Percentiles rank a stretch among this genome's conserved stretches.
Evolutionary conservation across 2,329 filamentous ascomycete species (phyloP).

Genomic region (Pestalotiopsis sp.): DNA sequence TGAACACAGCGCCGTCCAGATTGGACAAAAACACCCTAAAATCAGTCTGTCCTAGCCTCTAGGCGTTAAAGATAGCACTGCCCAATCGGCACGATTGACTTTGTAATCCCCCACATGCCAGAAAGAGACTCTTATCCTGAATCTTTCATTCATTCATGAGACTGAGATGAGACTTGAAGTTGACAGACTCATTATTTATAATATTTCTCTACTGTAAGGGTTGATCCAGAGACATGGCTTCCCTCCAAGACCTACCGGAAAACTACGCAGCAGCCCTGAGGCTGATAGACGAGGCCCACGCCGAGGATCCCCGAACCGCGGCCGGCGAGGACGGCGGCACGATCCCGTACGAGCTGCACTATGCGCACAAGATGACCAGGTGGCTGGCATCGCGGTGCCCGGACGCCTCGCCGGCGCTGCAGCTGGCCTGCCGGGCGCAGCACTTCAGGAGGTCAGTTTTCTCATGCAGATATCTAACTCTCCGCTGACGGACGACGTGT

Average conservation of each 20-base stretch:
- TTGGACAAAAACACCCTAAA: neutral
- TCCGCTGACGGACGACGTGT: neutral
- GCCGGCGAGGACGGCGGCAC: slow-evolving; percentile 33
- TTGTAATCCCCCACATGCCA: slow-evolving; percentile 10
- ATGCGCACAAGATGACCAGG: slow-evolving; percentile 76
- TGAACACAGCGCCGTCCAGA: no score
- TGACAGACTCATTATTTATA: neutral
- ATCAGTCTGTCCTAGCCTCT: neutral
- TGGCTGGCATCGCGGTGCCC: slow-evolving; percentile 68
- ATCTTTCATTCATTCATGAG: neutral
- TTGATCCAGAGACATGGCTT: neutral
- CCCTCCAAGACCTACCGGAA: slow-evolving; percentile 28
- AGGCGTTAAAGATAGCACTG: slow-evolving; percentile 4
- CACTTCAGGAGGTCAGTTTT: slow-evolving; percentile 68
- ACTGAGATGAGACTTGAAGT: neutral
- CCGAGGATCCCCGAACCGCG: slow-evolving; percentile 64
- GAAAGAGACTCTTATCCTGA: neutral
- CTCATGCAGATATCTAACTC: neutral
- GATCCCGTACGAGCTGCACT: slow-evolving; percentile 73
- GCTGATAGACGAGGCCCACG: slow-evolving; percentile 75
- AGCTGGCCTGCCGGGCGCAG: slow-evolving; percentile 79
- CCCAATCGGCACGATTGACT: slow-evolving; percentile 8
- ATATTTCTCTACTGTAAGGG: neutral
- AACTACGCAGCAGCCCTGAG: slow-evolving; percentile 57
- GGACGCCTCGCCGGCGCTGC: slow-evolving; percentile 65